These are phyloP conservation scores for Debaryomyces nepalensis DNA, from an alignment of 1,139 yeast species.

Conservation along the genomic window DNA sequence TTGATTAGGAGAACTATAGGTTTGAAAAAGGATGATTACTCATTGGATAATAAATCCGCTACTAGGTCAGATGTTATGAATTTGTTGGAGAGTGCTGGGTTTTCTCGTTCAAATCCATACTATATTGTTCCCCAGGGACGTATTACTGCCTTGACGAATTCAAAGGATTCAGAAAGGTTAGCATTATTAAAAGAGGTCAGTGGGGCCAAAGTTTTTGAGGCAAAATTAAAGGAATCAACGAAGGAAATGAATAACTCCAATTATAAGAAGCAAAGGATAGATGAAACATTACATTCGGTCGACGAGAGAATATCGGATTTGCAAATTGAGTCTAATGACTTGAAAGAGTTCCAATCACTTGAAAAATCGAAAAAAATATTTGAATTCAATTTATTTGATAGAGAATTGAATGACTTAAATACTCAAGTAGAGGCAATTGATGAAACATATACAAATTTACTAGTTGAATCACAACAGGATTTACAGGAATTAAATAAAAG, in stretches of 20 bases:
- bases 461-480: slow-evolving; percentile 50
- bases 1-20: slow-evolving; percentile 88
- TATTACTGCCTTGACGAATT: slow-evolving; percentile 83
- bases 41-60: slow-evolving; percentile 77
- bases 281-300: slow-evolving; percentile 71
- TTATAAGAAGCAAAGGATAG: slow-evolving; percentile 72
- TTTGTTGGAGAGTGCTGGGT: slow-evolving; percentile 88
- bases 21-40: slow-evolving; percentile 86
- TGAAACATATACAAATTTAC: slow-evolving; percentile 55
- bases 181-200: slow-evolving; percentile 86
- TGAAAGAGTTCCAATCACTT: slow-evolving; percentile 67
- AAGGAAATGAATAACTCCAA: slow-evolving; percentile 79
- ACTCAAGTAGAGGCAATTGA: slow-evolving; percentile 67
- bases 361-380: slow-evolving; percentile 72
- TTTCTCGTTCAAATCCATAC: slow-evolving; percentile 88
- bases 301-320: slow-evolving; percentile 76
- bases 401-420: slow-evolving; percentile 69
- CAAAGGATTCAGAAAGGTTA: slow-evolving; percentile 82
- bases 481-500: slow-evolving; percentile 51
- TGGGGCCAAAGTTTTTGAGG: slow-evolving; percentile 92
- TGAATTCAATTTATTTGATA: slow-evolving; percentile 77
- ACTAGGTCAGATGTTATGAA: slow-evolving; percentile 84
- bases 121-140: slow-evolving; percentile 98
- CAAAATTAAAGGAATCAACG: slow-evolving; percentile 74
- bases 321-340: slow-evolving; percentile 78